These are phyloP conservation scores for Sugiyamaella americana DNA, from an alignment of 805 yeast species.

Conservation along the genomic window DNA sequence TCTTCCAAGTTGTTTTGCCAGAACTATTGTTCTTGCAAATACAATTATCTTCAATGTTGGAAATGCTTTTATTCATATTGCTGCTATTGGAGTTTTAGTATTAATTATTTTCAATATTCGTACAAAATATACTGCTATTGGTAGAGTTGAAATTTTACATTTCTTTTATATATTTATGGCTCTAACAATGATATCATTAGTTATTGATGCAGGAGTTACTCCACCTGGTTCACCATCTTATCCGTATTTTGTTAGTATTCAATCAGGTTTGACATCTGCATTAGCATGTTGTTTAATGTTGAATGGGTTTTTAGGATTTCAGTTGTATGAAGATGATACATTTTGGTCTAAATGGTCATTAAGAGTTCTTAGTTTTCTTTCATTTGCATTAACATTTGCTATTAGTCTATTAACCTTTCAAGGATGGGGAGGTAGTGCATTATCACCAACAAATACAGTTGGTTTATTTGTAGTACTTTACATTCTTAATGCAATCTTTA, in stretches of 20 bases:
- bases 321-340: slow-evolving; percentile 94
- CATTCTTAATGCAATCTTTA: slow-evolving; percentile 60
- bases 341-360: slow-evolving; percentile 51
- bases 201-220: slow-evolving; percentile 87
- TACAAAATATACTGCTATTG: slow-evolving; percentile 89
- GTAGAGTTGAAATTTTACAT: slow-evolving; percentile 76
- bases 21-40: slow-evolving; percentile 83
- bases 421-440: slow-evolving; percentile 42
- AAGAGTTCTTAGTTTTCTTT: slow-evolving; percentile 44
- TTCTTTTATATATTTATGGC: slow-evolving; percentile 58
- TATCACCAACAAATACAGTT: slow-evolving; percentile 50
- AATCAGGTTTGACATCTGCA: slow-evolving; percentile 66
- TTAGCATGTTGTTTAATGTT: slow-evolving; percentile 62
- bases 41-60: slow-evolving; percentile 88
- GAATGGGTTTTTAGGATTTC: slow-evolving; percentile 78
- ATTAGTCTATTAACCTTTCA: slow-evolving; percentile 69
- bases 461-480: slow-evolving; percentile 67
- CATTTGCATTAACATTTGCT: slow-evolving; percentile 62
- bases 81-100: slow-evolving; percentile 55
- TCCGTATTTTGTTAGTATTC: slow-evolving; percentile 78
- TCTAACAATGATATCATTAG: slow-evolving; percentile 56
- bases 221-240: slow-evolving; percentile 76
- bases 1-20: slow-evolving; percentile 72
- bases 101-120: slow-evolving; percentile 73
- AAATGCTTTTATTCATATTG: slow-evolving; percentile 78